Evolutionary conservation across 352 stramenopile genomes (phyloP), one percentile per base, ranked within the genome.

Genomic region (Phytophthora aleatoria): DNA sequence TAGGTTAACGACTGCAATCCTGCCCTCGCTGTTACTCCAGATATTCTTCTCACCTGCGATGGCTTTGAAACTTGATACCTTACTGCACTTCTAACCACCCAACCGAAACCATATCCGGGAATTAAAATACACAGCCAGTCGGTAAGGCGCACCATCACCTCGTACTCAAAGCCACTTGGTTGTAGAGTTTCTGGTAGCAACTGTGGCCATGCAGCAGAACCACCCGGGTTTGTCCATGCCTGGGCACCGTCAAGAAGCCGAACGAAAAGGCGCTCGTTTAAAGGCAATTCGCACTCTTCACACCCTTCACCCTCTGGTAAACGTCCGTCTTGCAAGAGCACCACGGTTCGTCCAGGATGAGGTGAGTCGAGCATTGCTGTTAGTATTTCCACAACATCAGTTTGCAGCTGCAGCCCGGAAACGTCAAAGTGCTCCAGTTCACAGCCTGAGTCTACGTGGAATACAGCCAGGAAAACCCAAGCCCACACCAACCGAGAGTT

Each of bases 381-480:
- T 3, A 73, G 53, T 2, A 57, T 28, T 26, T 55, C 28, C 15
- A 67, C 5, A 12, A 67, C 49, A 3, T 53, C 2, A 0, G 0
- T 16, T n/a, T 51, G 47, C 0, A 85, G 41, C 15, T 69, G 56
- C n/a, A 81, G 57, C 3, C 57, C 61, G 13, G 71, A 66, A 20
- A 77, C 53, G 35, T 72, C 60, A 26, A 77, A 55, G 31, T 74
- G 60, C 15, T 61, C 33, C 10, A 85, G 55, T 13, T 50, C 55
- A 1, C 53, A 70, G 4, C 53, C 36, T 5, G 74, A 77, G 50
- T 83, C 74, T 0, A 56, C 62, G 35, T 86, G 77, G 57, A 86
- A 82, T 0, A 78, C 60, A 16, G 63, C 74, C 30, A 78, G 57
- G 15, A 69, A 77, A 47, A 86, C 72, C 77, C 77, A 86, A 12